phyloP scores from a whole-genome alignment of 2,329 filamentous ascomycete species.

The Fusarium piperis region DNA sequence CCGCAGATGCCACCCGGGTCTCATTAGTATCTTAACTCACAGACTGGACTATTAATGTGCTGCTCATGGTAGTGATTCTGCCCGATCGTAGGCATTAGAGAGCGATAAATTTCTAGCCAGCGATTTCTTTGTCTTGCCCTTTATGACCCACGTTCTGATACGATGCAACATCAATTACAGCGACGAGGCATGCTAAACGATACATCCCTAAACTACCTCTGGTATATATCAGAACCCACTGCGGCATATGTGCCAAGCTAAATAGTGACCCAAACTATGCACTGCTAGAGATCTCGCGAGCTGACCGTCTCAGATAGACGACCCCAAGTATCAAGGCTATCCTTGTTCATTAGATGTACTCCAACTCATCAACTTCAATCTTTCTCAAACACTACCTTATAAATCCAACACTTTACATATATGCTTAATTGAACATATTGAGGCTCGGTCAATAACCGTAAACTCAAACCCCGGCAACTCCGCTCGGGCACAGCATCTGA shows the following conservation, averaged over 20 bases:
- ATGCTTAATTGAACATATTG: neutral
- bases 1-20: too few species aligned
- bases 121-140: neutral
- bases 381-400: neutral
- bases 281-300: neutral
- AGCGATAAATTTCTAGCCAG: too few species aligned
- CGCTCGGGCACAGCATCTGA: neutral
- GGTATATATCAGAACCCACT: neutral
- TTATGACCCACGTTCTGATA: neutral
- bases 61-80: too few species aligned
- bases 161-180: neutral
- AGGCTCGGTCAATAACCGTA: neutral
- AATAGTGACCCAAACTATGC: neutral
- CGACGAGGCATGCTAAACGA: too few species aligned
- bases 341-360: neutral
- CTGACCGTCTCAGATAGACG: neutral
- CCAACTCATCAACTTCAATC: neutral
- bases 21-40: too few species aligned
- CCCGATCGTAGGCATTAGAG: neutral
- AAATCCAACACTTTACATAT: neutral
- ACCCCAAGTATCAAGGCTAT: neutral
- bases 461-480: neutral
- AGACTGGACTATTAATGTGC: too few species aligned
- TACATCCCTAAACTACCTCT: neutral
- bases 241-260: neutral